These are phyloP conservation scores for Phaeotremella fagi DNA, from an alignment of 768 basidiomycete species.

Conservation along the genomic window DNA sequence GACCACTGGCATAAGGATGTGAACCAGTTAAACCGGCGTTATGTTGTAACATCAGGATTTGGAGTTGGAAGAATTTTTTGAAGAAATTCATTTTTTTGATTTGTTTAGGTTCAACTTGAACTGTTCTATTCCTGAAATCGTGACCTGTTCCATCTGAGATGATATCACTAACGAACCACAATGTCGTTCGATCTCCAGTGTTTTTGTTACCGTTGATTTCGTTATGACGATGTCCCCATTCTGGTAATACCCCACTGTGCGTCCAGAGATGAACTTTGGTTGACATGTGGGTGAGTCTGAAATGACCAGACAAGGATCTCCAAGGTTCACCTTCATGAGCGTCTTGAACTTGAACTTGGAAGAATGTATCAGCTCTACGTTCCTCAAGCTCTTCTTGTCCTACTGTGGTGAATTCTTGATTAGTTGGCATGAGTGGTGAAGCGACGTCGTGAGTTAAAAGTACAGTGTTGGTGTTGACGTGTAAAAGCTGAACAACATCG, in stretches of 20 bases:
- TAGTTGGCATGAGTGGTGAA: conserved; percentile 92
- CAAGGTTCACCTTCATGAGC: conserved; percentile 73
- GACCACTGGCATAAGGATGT: conserved; percentile 92
- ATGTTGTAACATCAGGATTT: conserved; percentile 93
- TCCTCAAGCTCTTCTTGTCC: conserved; percentile 64
- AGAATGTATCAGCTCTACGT: conserved; percentile 82
- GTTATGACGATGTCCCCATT: conserved; percentile 96
- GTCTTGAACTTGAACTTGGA: conserved; percentile 68
- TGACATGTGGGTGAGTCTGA: conserved; percentile 79
- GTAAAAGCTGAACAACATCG: conserved; percentile 82
- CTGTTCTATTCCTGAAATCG: conserved; percentile 57
- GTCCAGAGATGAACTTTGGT: conserved; percentile 96
- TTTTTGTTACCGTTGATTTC: conserved; percentile 98
- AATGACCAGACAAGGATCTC: conserved; percentile 91
- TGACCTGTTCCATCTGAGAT: conserved; percentile 61
- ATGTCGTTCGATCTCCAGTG: conserved; percentile 68
- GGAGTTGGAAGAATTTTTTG: conserved; percentile 88
- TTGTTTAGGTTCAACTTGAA: conserved; percentile 57
- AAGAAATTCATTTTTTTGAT: conserved; percentile 86
- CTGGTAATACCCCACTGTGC: conserved; percentile 69
- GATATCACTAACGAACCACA: conserved; percentile 86
- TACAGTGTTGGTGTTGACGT: conserved; percentile 73
- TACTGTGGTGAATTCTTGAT: conserved; percentile 97
- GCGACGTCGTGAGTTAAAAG: conserved; percentile 97
- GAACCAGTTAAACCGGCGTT: conserved; percentile 98